Evolutionary conservation across 2,329 filamentous ascomycete genomes (phyloP).

Genomic region (Trichoderma semiorbis): DNA sequence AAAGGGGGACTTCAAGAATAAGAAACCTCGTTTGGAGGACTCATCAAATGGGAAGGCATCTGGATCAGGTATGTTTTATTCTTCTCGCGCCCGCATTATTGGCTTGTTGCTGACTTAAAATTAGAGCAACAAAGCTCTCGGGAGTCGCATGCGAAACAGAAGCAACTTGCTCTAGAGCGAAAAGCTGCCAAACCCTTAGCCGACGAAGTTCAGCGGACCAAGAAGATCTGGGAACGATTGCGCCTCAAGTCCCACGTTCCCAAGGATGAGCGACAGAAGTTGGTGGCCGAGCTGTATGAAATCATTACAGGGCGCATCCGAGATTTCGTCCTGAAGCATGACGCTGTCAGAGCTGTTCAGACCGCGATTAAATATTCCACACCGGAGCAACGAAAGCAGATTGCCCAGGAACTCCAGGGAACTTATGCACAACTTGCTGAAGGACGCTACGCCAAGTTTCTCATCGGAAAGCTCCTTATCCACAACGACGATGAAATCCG

Average conservation of each 20-base stretch:
- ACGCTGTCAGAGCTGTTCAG: constrained; percentile 93
- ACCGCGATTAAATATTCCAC: constrained; percentile 96
- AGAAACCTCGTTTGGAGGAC: constrained; percentile 47
- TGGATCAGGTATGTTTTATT: constrained; percentile 38
- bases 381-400: constrained; percentile 76
- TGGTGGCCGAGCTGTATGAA: constrained; percentile 84
- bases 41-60: constrained; percentile 31
- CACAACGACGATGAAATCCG: constrained; percentile 84
- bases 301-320: constrained; percentile 90
- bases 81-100: constrained; percentile 5
- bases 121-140: constrained; percentile 59
- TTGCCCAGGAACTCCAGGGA: constrained; percentile 81
- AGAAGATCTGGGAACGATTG: constrained; percentile 95
- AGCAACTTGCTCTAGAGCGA: constrained; percentile 79
- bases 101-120: background rate
- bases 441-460: constrained; percentile 95
- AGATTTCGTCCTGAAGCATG: constrained; percentile 98
- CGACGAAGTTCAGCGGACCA: constrained; percentile 81
- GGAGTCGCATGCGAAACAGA: constrained; percentile 92
- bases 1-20: constrained; percentile 40
- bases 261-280: constrained; percentile 78
- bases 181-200: constrained; percentile 91
- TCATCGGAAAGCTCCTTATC: constrained; percentile 94
- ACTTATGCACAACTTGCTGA: constrained; percentile 82
- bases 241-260: constrained; percentile 91